A percentile compares a stretch with the other conserved stretches of the same genome.
Evolutionary conservation across 176 grass and related monocot genomes (phyloP).

Genomic region (Lolium multiflorum): DNA sequence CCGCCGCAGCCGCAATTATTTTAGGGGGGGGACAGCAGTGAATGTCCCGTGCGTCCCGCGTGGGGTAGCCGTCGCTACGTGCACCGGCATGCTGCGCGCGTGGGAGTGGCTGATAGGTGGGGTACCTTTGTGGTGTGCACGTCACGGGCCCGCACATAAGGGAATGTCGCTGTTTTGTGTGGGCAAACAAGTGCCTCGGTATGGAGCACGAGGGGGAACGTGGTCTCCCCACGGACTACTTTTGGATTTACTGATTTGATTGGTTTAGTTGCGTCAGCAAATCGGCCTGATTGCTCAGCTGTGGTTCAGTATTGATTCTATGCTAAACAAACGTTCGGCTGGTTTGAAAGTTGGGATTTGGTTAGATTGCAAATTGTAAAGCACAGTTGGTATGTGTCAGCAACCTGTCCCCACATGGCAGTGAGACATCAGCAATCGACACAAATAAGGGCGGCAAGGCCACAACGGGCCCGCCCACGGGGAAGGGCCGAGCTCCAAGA

Average conservation of each 20-base stretch:
- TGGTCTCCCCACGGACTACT: constrained; percentile 5
- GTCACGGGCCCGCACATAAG: not conserved
- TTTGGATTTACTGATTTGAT: not conserved
- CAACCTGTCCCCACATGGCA: too few relatives aligned
- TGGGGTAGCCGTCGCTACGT: not conserved
- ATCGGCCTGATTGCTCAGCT: not conserved
- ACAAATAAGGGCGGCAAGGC: too few relatives aligned
- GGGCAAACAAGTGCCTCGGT: not conserved
- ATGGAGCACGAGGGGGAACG: constrained; percentile 39
- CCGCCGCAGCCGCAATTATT: too few relatives aligned
- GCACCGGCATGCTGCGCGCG: fast-evolving
- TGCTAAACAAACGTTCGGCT: not conserved
- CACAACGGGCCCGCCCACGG: too few relatives aligned
- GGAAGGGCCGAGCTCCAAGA: too few relatives aligned
- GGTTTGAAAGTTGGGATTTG: not conserved
- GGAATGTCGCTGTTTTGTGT: not conserved
- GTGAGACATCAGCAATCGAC: too few relatives aligned
- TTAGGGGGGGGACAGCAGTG: not conserved
- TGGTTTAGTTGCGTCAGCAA: not conserved
- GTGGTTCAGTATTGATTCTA: not conserved
- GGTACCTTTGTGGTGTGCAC: not conserved
- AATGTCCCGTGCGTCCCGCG: not conserved
- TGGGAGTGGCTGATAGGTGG: not conserved
- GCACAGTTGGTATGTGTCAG: too few relatives aligned
- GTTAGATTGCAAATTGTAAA: too few relatives aligned